Percentiles rank a stretch among this genome's conserved stretches.
phyloP scores from a whole-genome alignment of 1,284 basidiomycete genomes.

The Sanghuangporus sanghuang region DNA sequence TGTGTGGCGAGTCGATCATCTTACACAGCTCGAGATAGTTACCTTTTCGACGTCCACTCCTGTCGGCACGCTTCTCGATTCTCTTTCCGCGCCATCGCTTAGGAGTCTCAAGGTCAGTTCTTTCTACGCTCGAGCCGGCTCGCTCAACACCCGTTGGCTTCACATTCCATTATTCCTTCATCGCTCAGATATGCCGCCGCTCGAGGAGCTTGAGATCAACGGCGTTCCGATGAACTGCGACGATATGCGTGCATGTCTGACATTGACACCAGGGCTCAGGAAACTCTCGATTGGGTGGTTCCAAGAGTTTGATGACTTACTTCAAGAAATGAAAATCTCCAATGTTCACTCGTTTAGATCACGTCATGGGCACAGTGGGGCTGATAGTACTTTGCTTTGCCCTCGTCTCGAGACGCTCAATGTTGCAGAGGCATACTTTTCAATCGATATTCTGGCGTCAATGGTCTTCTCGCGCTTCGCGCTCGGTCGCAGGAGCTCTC shows the following conservation, averaged over 20 bases:
- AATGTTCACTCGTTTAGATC: not conserved
- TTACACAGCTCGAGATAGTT: not conserved
- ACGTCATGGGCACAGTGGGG: not conserved
- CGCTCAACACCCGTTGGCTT: not conserved
- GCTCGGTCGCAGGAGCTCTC: not conserved
- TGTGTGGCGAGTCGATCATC: not conserved
- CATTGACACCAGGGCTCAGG: not conserved
- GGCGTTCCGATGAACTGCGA: not conserved
- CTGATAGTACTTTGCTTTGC: not conserved
- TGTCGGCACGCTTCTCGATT: not conserved
- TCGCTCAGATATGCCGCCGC: not conserved
- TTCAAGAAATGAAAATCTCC: not conserved
- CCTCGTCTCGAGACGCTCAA: not conserved
- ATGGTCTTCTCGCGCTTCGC: not conserved
- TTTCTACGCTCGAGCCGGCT: not conserved
- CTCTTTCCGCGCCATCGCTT: not conserved
- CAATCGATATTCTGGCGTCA: not conserved
- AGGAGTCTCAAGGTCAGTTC: not conserved
- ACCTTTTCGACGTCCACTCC: not conserved
- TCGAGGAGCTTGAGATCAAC: not conserved
- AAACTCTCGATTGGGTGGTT: not conserved
- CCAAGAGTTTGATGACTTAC: not conserved
- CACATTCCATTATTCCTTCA: not conserved
- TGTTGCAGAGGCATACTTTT: not conserved
- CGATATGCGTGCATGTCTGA: not conserved